Percentiles rank a stretch among this genome's conserved stretches.
Evolutionary conservation across 805 yeast species (phyloP).

Genomic region (Zygosaccharomyces bisporus): DNA sequence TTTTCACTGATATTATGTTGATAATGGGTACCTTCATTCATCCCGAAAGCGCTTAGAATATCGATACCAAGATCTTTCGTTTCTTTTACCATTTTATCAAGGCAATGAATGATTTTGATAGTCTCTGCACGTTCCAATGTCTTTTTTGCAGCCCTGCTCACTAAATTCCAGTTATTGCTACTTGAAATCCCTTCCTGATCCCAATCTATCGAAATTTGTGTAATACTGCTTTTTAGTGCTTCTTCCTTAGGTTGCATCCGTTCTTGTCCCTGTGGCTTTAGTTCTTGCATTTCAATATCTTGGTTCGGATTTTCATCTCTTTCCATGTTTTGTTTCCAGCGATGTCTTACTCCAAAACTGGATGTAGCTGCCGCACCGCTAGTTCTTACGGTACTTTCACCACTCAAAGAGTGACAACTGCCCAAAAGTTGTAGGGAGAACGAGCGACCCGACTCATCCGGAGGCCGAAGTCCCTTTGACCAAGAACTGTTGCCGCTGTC

Average conservation of each 20-base stretch:
- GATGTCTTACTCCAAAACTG: conserved; percentile 68
- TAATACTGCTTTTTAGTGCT: no score
- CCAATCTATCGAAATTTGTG: neutral
- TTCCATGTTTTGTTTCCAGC: conserved; percentile 33
- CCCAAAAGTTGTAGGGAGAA: conserved; percentile 81
- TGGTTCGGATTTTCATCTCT: conserved; percentile 28
- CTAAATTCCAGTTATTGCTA: no score
- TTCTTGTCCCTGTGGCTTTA: conserved; percentile 29
- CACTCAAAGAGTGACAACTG: conserved; percentile 42
- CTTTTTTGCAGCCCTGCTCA: conserved; percentile 5
- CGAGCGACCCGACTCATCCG: conserved; percentile 63
- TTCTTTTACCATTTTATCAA: conserved; percentile 11
- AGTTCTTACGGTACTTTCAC: conserved; percentile 47
- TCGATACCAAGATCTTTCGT: conserved; percentile 6
- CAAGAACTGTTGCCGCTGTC: conserved; percentile 57
- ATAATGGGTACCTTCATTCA: neutral
- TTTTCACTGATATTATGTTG: neutral
- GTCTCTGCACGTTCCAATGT: conserved; percentile 12
- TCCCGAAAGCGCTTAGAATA: neutral
- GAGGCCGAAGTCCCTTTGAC: conserved; percentile 79
- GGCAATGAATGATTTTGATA: conserved; percentile 11
- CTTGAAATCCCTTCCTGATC: neutral
- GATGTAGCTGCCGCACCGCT: conserved; percentile 64
- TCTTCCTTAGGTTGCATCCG: conserved; percentile 40
- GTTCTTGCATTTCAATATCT: conserved; percentile 25